Conservation (phyloP, 2,329 filamentous ascomycete genomes). For the Zymoseptoria passerinii region DNA sequence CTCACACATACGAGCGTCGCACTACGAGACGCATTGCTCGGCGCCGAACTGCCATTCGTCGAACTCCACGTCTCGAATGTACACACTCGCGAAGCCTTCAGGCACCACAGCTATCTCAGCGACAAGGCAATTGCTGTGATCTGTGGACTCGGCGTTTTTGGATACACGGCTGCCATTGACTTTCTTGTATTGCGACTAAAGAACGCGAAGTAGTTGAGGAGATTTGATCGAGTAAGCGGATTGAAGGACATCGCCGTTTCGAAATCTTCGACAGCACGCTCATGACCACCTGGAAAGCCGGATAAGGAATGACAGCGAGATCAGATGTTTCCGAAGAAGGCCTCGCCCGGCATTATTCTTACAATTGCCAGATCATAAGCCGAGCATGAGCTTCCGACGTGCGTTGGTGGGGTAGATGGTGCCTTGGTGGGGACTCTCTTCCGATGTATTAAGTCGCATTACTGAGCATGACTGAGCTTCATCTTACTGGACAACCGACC, state of each 20-base stretch:
- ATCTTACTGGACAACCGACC: background rate
- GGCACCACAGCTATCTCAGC: constrained; percentile 62
- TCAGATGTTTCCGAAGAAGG: constrained; percentile 3
- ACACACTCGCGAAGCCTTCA: constrained; percentile 60
- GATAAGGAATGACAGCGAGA: background rate
- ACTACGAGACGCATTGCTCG: constrained; percentile 63
- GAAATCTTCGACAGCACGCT: background rate
- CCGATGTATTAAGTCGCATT: background rate
- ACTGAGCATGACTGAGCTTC: background rate
- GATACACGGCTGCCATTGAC: constrained; percentile 40
- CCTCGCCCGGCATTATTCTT: background rate
- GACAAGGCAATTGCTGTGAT: constrained; percentile 71
- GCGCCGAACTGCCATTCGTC: constrained; percentile 63
- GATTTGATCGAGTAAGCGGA: background rate
- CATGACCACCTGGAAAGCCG: background rate
- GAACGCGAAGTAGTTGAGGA: constrained; percentile 5
- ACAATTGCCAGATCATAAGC: background rate
- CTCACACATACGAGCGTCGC: constrained; percentile 71
- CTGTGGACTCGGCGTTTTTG: constrained; percentile 51
- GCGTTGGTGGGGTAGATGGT: background rate
- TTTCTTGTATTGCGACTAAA: constrained; percentile 29
- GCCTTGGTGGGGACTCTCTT: background rate
- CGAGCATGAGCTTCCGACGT: background rate
- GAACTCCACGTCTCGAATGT: constrained; percentile 73
- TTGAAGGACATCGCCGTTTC: background rate